phyloP scores from a whole-genome alignment of 768 basidiomycete genomes.

The Tricholomella constricta region DNA sequence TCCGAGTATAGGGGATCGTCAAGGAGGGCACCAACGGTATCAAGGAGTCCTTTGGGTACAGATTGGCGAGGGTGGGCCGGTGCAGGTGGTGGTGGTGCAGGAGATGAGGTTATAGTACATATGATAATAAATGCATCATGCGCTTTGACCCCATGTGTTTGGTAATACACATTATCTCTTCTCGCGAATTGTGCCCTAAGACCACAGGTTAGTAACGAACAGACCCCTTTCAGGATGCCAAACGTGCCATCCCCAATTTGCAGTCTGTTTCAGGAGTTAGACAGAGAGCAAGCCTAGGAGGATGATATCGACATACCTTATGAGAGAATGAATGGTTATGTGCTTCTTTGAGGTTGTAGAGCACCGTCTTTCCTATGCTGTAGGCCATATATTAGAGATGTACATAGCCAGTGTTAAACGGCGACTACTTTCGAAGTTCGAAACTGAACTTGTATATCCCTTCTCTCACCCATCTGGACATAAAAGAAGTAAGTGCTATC shows the following conservation, averaged over 20 bases:
- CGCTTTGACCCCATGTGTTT: slow-evolving; percentile 48
- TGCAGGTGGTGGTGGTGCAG: slow-evolving; percentile 47
- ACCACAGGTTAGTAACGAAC: not conserved
- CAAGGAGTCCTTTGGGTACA: slow-evolving; percentile 68
- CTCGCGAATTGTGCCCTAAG: slow-evolving; percentile 77
- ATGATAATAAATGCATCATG: slow-evolving; percentile 74
- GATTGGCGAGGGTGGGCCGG: slow-evolving; percentile 47
- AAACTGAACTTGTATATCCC: slow-evolving; percentile 87
- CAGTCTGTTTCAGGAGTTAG: slow-evolving; percentile 48
- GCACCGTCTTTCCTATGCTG: slow-evolving; percentile 45
- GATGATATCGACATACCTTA: slow-evolving; percentile 36
- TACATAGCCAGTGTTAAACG: slow-evolving; percentile 16
- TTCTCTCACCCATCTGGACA: slow-evolving; percentile 75
- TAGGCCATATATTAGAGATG: slow-evolving; percentile 12
- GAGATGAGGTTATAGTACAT: slow-evolving; percentile 76
- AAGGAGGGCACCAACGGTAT: slow-evolving; percentile 71
- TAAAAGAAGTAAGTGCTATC: not conserved
- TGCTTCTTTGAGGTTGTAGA: slow-evolving; percentile 75
- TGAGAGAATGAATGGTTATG: slow-evolving; percentile 80
- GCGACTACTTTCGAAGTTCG: slow-evolving; percentile 66
- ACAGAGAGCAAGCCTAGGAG: not conserved
- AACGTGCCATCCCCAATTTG: slow-evolving; percentile 84
- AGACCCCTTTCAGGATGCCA: not conserved
- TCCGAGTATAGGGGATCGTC: slow-evolving; percentile 87
- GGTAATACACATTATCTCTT: slow-evolving; percentile 69